These are phyloP conservation scores for Epichloe festucae DNA, from an alignment of 2,329 filamentous ascomycete genomes.

Conservation along the genomic window DNA sequence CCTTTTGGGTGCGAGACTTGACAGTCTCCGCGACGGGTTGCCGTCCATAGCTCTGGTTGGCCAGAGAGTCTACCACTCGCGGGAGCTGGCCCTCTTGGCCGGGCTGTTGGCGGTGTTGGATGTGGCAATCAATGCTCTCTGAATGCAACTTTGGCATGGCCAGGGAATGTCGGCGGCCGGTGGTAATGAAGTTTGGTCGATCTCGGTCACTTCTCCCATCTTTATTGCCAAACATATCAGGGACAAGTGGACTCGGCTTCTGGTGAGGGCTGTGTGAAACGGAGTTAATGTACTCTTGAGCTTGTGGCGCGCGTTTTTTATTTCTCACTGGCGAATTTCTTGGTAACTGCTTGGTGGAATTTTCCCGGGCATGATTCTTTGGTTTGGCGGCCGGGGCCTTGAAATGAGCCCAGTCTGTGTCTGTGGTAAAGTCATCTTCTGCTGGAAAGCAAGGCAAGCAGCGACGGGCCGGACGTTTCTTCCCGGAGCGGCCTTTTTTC, in stretches of 20 bases:
- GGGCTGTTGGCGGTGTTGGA: neutral
- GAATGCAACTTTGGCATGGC: conserved; percentile 3
- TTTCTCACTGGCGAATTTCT: neutral
- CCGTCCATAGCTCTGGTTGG: neutral
- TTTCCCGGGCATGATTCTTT: neutral
- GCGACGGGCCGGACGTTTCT: conserved; percentile 8
- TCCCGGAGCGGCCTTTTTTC: conserved; percentile 7
- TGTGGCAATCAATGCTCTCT: neutral
- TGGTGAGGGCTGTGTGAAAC: conserved; percentile 4
- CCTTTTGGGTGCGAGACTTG: neutral
- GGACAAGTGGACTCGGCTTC: neutral
- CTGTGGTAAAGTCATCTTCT: conserved; percentile 12
- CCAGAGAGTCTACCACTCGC: neutral
- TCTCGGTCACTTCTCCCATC: neutral
- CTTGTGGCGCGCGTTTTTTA: neutral
- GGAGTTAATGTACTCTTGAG: neutral
- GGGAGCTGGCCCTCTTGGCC: neutral
- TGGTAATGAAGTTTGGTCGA: conserved; percentile 7
- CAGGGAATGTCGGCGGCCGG: conserved; percentile 5
- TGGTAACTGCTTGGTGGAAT: neutral
- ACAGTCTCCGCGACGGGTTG: neutral
- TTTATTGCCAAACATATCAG: neutral
- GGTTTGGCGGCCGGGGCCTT: conserved; percentile 5
- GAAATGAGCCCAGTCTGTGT: conserved; percentile 14
- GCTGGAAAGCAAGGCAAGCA: conserved; percentile 19